phyloP scores from a whole-genome alignment of 2,329 filamentous ascomycete genomes.

The Botrytis fabae region DNA sequence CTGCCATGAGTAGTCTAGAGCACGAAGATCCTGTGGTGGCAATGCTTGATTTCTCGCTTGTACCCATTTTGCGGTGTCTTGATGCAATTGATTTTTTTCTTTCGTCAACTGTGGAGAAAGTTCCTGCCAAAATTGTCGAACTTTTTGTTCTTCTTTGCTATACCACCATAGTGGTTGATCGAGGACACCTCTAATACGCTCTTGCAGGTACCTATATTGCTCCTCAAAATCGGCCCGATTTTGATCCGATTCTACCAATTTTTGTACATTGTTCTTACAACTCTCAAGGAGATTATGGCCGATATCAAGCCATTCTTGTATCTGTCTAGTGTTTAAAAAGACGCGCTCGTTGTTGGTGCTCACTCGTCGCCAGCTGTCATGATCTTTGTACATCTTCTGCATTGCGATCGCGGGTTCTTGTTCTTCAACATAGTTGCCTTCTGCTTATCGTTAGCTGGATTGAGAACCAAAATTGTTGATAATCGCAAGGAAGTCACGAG shows the following conservation, averaged over 20 bases:
- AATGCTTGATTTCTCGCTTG: background rate
- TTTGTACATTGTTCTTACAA: background rate
- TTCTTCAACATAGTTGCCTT: background rate
- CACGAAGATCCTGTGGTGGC: background rate
- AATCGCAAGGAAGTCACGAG: background rate
- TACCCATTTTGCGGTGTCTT: background rate
- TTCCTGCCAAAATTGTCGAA: background rate
- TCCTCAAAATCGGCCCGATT: background rate
- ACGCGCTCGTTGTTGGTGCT: background rate
- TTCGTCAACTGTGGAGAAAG: background rate
- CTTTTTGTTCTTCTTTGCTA: background rate
- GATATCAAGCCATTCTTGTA: background rate
- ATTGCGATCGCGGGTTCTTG: background rate
- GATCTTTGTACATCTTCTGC: background rate
- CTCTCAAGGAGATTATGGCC: background rate
- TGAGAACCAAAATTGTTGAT: background rate
- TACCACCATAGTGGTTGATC: background rate
- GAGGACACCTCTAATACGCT: background rate
- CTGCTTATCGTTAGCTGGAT: constrained; percentile 15
- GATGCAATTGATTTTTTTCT: background rate
- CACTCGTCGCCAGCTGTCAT: background rate
- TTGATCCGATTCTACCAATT: background rate
- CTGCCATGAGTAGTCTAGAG: background rate
- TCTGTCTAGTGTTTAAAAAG: background rate
- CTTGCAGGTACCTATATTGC: background rate